Conservation (phyloP, 306 rosid species). For the Inga leiocalycina region DNA sequence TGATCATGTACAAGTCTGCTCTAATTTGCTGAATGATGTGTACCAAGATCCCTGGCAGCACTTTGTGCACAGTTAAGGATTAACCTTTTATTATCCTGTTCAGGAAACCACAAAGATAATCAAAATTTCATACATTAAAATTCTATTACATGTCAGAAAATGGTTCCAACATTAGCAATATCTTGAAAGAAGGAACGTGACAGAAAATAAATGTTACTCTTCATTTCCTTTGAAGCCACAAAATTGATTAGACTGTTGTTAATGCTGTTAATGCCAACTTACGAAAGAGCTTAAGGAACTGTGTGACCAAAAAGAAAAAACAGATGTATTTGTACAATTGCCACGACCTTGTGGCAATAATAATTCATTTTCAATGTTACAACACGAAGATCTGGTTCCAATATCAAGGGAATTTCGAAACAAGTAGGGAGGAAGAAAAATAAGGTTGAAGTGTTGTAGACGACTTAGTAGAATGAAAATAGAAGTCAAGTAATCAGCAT, state of each 20-base stretch:
- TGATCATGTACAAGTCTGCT: slow-evolving; percentile 17
- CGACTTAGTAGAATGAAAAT: neutral
- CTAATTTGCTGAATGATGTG: slow-evolving; percentile 15
- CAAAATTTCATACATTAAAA: slow-evolving; percentile 7
- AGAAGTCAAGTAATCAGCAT: slow-evolving; percentile 12
- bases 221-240: neutral
- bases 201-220: slow-evolving; percentile 15
- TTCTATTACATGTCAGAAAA: neutral
- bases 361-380: slow-evolving; percentile 1
- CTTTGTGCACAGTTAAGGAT: neutral
- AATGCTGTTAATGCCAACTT: neutral
- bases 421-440: neutral
- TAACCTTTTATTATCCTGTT: slow-evolving; percentile 25
- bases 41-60: slow-evolving; percentile 35
- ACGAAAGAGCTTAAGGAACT: slow-evolving; percentile 9
- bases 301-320: neutral
- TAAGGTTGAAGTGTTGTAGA: neutral
- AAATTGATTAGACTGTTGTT: neutral
- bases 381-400: neutral
- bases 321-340: neutral
- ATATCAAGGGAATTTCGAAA: neutral
- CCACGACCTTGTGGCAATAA: neutral
- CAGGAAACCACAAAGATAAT: slow-evolving; percentile 39
- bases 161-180: slow-evolving; percentile 14
- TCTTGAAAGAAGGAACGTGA: neutral